Percentiles rank a stretch among this genome's conserved stretches.
These are phyloP conservation scores for Porpolomopsis calyptriformis DNA, from an alignment of 768 basidiomycete species.

Conservation along the genomic window DNA sequence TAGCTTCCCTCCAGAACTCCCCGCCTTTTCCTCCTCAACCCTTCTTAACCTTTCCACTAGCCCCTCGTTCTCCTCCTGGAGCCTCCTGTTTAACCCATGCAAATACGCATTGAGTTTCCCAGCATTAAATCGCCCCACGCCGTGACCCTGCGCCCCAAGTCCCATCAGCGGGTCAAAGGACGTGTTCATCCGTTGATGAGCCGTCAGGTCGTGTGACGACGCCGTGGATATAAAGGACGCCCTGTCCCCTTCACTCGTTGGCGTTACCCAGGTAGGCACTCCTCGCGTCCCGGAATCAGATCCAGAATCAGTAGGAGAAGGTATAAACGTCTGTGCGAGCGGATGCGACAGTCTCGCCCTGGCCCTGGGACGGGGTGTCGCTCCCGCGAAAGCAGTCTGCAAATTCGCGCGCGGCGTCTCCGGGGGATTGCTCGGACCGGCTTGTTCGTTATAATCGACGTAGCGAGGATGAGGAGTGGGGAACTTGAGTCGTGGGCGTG, in stretches of 20 bases:
- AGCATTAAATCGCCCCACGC: conserved; percentile 73
- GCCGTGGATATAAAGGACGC: conserved; percentile 72
- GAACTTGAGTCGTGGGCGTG: conserved; percentile 59
- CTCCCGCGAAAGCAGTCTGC: conserved; percentile 48
- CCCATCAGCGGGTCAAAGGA: conserved; percentile 82
- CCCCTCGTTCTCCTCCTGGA: conserved; percentile 78
- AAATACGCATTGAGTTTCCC: conserved; percentile 78
- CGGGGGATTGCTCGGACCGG: conserved; percentile 24
- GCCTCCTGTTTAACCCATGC: conserved; percentile 69
- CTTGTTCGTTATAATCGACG: conserved; percentile 19
- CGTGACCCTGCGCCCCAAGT: conserved; percentile 53
- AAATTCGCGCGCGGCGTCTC: conserved; percentile 28
- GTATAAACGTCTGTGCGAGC: conserved; percentile 41
- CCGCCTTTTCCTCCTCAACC: conserved; percentile 41
- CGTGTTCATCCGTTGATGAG: conserved; percentile 70
- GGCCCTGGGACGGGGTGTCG: conserved; percentile 50
- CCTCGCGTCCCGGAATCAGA: conserved; percentile 15
- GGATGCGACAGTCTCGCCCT: conserved; percentile 50
- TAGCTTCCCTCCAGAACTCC: conserved; percentile 28
- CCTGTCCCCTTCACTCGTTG: conserved; percentile 36
- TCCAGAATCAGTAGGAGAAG: conserved; percentile 30
- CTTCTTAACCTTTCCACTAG: conserved; percentile 44
- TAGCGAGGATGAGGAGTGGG: conserved; percentile 52
- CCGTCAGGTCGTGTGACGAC: conserved; percentile 82
- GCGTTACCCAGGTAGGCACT: conserved; percentile 23